Percentiles rank a stretch among this genome's conserved stretches.
These are phyloP conservation scores for Mollisia scopiformis DNA, from an alignment of 2,329 filamentous ascomycete genomes.

Conservation along the genomic window DNA sequence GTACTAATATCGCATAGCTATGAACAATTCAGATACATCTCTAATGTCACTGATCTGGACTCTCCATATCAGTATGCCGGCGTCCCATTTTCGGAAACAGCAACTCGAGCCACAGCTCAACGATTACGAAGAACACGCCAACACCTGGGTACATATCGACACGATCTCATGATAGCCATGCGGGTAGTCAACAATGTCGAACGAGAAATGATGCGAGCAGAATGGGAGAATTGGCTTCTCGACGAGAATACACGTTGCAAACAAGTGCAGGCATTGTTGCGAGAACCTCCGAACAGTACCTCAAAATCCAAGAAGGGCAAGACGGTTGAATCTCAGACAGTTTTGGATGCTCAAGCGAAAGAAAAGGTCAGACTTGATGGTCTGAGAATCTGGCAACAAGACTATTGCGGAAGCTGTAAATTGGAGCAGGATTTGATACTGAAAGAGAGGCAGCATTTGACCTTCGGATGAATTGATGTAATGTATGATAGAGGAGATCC, in stretches of 20 bases:
- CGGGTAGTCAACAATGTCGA: constrained; percentile 89
- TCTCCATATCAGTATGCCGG: constrained; percentile 57
- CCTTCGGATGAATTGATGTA: constrained; percentile 30
- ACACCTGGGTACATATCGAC: constrained; percentile 79
- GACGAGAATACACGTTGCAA: constrained; percentile 80
- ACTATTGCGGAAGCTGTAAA: constrained; percentile 65
- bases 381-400: constrained; percentile 57
- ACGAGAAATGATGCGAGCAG: constrained; percentile 79
- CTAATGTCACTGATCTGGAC: constrained; percentile 61
- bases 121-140: constrained; percentile 81
- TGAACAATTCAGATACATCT: constrained; percentile 61
- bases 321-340: constrained; percentile 21
- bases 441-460: constrained; percentile 24
- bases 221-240: constrained; percentile 91
- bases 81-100: constrained; percentile 47
- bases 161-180: constrained; percentile 89
- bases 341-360: constrained; percentile 24
- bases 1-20: constrained; percentile 47
- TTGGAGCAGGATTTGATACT: constrained; percentile 34
- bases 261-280: constrained; percentile 55
- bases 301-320: constrained; percentile 33
- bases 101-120: constrained; percentile 56
- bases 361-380: constrained; percentile 43
- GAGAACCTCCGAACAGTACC: constrained; percentile 31
- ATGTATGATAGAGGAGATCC: background rate